These are phyloP conservation scores for Cladosporium sp. DNA, from an alignment of 2,329 filamentous ascomycete species.

Conservation along the genomic window DNA sequence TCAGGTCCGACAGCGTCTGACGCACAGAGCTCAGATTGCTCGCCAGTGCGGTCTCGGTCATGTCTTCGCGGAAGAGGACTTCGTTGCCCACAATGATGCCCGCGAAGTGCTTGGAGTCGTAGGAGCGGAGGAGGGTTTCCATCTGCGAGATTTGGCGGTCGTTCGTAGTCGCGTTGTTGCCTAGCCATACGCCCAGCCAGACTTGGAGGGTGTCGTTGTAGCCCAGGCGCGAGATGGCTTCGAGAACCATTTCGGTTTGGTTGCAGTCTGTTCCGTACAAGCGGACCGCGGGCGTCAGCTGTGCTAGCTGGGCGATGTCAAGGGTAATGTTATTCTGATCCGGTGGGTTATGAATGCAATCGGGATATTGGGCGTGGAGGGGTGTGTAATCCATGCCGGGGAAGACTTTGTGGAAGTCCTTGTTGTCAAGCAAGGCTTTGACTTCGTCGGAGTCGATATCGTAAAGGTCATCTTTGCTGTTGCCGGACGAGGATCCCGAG, in stretches of 20 bases:
- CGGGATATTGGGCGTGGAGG: slow-evolving; percentile 83
- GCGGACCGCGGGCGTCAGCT: slow-evolving; percentile 81
- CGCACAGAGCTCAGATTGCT: slow-evolving; percentile 64
- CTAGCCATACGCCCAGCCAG: slow-evolving; percentile 94
- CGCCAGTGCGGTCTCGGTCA: slow-evolving; percentile 62
- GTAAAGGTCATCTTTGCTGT: slow-evolving; percentile 53
- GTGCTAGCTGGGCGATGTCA: slow-evolving; percentile 83
- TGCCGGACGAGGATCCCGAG: slow-evolving; percentile 16
- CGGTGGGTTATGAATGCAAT: slow-evolving; percentile 70
- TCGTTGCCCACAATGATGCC: slow-evolving; percentile 63
- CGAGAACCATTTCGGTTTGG: slow-evolving; percentile 89
- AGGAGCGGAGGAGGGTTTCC: slow-evolving; percentile 73
- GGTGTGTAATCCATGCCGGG: slow-evolving; percentile 95
- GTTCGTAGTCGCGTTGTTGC: slow-evolving; percentile 78
- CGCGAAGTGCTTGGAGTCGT: slow-evolving; percentile 51
- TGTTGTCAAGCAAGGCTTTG: slow-evolving; percentile 74
- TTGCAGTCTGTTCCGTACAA: slow-evolving; percentile 97
- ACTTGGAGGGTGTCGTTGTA: slow-evolving; percentile 72
- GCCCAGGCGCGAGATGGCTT: slow-evolving; percentile 71
- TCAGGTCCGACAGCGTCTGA: slow-evolving; percentile 63
- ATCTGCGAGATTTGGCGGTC: slow-evolving; percentile 76
- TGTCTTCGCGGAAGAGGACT: slow-evolving; percentile 59
- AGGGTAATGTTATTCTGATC: slow-evolving; percentile 93
- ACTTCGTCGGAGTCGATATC: slow-evolving; percentile 71
- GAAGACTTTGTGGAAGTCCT: slow-evolving; percentile 84